Percentiles rank a stretch among this genome's conserved stretches.
Evolutionary conservation across 2,329 filamentous ascomycete species (phyloP).

Genomic region (Teratosphaeria gauchensis): DNA sequence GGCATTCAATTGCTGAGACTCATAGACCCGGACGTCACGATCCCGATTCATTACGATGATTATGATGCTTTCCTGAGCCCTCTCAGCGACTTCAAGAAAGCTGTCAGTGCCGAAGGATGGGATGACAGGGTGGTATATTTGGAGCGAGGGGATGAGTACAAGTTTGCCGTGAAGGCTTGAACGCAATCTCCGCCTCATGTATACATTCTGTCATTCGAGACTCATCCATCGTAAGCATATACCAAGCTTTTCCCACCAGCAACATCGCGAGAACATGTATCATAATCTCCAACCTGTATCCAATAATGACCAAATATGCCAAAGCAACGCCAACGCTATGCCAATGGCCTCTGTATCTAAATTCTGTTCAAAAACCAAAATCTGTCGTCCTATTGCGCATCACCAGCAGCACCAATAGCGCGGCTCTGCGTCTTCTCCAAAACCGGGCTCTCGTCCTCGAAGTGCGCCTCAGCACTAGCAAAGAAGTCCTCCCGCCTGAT

Average conservation of each 20-base stretch:
- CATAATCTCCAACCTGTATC: no score
- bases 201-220: not conserved
- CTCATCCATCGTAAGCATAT: not conserved
- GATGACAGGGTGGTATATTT: constrained; percentile 49
- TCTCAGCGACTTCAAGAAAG: constrained; percentile 51
- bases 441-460: constrained; percentile 15
- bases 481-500: constrained; percentile 50
- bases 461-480: constrained; percentile 18
- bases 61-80: constrained; percentile 53
- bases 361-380: not conserved
- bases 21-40: constrained; percentile 51
- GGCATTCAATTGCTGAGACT: constrained; percentile 51
- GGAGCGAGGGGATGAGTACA: constrained; percentile 49
- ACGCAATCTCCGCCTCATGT: not conserved
- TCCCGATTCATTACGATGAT: constrained; percentile 57
- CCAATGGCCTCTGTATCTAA: not conserved
- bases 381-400: not conserved
- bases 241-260: not conserved
- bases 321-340: not conserved
- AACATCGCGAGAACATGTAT: not conserved
- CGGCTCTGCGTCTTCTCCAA: constrained; percentile 21
- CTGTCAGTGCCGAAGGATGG: constrained; percentile 44
- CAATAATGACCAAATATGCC: not conserved
- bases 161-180: constrained; percentile 38
- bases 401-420: not conserved